Percentiles rank a stretch among this genome's conserved stretches.
These are phyloP conservation scores for Catunica adiposa DNA, from an alignment of 2,329 filamentous ascomycete species.

Conservation along the genomic window DNA sequence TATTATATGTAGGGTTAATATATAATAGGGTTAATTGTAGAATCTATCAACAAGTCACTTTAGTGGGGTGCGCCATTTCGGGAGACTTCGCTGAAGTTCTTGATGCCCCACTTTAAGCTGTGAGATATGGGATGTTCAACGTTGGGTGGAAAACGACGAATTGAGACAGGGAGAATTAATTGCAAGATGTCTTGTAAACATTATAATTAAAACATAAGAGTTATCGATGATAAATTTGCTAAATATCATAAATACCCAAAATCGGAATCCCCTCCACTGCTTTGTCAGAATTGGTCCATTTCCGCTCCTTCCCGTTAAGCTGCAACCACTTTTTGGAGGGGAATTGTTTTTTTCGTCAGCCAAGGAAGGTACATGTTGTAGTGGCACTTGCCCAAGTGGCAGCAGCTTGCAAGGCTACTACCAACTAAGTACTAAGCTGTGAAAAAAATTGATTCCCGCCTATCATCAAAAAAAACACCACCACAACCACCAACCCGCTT, in stretches of 20 bases:
- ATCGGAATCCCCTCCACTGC: background rate
- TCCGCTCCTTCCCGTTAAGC: constrained; percentile 3
- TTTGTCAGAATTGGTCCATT: background rate
- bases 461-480: background rate
- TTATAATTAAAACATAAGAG: no score
- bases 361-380: background rate
- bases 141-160: background rate
- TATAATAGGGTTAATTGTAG: background rate
- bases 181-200: no score
- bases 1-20: background rate
- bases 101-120: background rate
- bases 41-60: background rate
- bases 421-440: background rate
- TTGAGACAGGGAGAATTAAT: no score
- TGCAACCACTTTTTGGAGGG: constrained; percentile 7
- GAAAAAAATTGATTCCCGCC: constrained; percentile 7
- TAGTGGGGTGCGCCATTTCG: background rate
- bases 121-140: background rate
- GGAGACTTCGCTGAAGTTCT: background rate
- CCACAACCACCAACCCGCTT: background rate
- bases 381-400: background rate
- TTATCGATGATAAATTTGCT: no score
- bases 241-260: background rate
- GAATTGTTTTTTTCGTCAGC: background rate
- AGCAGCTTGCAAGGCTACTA: background rate